Evolutionary conservation across 306 rosid genomes (phyloP).

Genomic region (Cicer pinnatifidum): DNA sequence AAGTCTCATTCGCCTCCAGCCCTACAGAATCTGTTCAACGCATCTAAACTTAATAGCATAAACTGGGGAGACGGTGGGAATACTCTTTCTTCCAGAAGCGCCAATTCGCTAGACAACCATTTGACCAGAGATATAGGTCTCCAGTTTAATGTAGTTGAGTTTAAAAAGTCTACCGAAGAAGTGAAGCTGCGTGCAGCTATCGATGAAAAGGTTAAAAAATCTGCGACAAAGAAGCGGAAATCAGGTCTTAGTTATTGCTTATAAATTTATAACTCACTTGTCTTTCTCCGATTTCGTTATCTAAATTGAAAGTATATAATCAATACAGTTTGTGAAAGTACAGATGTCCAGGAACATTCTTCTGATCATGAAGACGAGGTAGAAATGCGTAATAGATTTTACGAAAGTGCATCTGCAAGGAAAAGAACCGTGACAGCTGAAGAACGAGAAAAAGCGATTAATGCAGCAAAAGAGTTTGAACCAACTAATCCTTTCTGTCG

Average conservation of each 20-base stretch:
- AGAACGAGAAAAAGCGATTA: conserved; percentile 89
- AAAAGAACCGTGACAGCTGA: conserved; percentile 96
- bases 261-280: conserved; percentile 10
- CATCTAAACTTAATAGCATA: conserved; percentile 64
- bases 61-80: conserved; percentile 68
- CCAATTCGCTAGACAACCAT: conserved; percentile 53
- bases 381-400: conserved; percentile 81
- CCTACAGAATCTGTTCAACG: conserved; percentile 77
- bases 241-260: conserved; percentile 57
- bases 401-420: conserved; percentile 96
- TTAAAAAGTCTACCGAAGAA: conserved; percentile 73
- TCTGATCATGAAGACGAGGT: conserved; percentile 63
- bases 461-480: conserved; percentile 80
- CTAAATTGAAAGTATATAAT: conserved; percentile 28
- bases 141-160: conserved; percentile 74
- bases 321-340: conserved; percentile 41
- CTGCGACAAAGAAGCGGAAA: conserved; percentile 72
- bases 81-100: conserved; percentile 53
- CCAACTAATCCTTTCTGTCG: conserved; percentile 90
- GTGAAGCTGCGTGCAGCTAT: conserved; percentile 54
- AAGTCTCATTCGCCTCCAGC: conserved; percentile 62
- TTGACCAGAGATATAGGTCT: conserved; percentile 62
- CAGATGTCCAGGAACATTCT: conserved; percentile 73
- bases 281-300: conserved; percentile 22
- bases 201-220: conserved; percentile 60